phyloP scores from a whole-genome alignment of 768 basidiomycete species.

The Collybia sp. region DNA sequence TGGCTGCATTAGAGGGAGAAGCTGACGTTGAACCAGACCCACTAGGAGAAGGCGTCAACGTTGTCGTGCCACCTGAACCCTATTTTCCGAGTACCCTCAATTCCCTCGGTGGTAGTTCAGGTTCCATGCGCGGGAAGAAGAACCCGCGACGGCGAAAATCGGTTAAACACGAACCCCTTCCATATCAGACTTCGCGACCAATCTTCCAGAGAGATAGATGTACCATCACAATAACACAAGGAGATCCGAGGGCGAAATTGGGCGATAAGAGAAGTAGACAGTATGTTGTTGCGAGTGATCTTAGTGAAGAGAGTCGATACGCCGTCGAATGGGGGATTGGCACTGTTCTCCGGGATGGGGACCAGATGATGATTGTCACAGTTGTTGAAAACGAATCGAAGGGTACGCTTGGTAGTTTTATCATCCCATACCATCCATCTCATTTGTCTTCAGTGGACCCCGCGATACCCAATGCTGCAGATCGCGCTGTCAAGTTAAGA shows the following conservation, averaged over 20 bases:
- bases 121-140: constrained; percentile 31
- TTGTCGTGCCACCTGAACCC: constrained; percentile 79
- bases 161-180: constrained; percentile 58
- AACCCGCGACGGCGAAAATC: constrained; percentile 57
- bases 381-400: constrained; percentile 92
- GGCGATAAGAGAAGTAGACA: constrained; percentile 52
- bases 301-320: constrained; percentile 91
- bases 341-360: constrained; percentile 91
- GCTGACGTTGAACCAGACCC: constrained; percentile 70
- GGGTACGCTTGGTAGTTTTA: constrained; percentile 38
- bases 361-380: constrained; percentile 87
- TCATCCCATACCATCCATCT: background rate
- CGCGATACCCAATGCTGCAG: constrained; percentile 61
- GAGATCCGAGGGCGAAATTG: constrained; percentile 61
- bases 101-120: constrained; percentile 14
- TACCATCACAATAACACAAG: constrained; percentile 85
- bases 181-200: constrained; percentile 68
- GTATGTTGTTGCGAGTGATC: constrained; percentile 91
- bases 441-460: constrained; percentile 52
- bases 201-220: constrained; percentile 89
- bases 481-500: constrained; percentile 74
- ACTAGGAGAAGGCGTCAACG: constrained; percentile 88
- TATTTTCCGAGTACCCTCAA: constrained; percentile 78
- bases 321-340: constrained; percentile 99
- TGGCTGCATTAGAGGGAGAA: constrained; percentile 45